Conservation (phyloP, 139 green algal species). For the Closterium sp. region DNA sequence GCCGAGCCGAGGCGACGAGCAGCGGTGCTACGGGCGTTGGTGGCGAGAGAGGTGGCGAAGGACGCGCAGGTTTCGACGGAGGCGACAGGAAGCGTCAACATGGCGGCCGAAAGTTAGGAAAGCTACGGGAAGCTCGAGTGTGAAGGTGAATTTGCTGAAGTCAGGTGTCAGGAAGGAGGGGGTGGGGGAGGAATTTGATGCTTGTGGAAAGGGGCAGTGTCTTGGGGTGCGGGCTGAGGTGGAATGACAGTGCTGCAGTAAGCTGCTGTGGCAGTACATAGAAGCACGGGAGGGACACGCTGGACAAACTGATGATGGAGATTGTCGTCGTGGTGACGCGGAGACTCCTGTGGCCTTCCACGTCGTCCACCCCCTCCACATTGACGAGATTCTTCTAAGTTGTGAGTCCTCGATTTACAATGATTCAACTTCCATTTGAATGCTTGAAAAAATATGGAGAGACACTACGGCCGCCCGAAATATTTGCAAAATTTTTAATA, state of each 20-base stretch:
- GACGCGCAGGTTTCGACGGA: background rate
- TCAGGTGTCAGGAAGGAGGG: background rate
- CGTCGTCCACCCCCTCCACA: background rate
- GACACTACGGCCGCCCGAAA: too few relatives aligned
- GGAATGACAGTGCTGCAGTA: background rate
- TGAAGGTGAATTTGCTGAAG: too few relatives aligned
- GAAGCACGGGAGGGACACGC: background rate
- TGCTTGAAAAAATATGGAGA: too few relatives aligned
- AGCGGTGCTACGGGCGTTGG: background rate
- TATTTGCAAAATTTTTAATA: too few relatives aligned
- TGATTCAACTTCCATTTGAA: background rate
- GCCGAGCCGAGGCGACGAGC: background rate
- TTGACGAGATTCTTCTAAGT: background rate
- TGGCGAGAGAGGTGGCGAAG: background rate
- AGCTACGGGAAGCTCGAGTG: too few relatives aligned
- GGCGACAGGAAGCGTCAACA: background rate
- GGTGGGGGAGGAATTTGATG: background rate
- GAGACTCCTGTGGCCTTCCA: background rate
- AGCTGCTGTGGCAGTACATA: background rate
- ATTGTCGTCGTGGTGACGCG: background rate
- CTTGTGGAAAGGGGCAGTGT: background rate
- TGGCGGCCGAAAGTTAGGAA: background rate
- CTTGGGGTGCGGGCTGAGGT: background rate
- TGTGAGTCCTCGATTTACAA: background rate
- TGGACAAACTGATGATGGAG: background rate